A percentile compares a stretch with the other conserved stretches of the same genome.
These are phyloP conservation scores for Fonsecaea pugnacius DNA, from an alignment of 2,329 filamentous ascomycete genomes.

Conservation along the genomic window DNA sequence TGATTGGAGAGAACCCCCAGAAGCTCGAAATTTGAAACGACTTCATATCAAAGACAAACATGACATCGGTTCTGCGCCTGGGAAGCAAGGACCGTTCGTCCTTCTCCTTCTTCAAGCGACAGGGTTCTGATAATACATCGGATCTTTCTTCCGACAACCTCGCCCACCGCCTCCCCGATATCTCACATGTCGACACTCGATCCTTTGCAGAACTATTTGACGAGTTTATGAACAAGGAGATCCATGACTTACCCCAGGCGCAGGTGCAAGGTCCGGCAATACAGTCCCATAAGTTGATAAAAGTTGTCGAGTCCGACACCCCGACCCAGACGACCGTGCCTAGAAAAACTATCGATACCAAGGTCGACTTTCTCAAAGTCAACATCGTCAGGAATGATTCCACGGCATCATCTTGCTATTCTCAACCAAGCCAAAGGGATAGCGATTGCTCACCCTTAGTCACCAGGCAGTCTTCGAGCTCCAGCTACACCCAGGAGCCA, in stretches of 20 bases:
- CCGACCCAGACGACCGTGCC: background rate
- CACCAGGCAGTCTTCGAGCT: conserved; percentile 34
- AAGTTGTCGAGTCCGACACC: background rate
- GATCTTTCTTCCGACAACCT: conserved; percentile 19
- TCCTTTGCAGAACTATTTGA: conserved; percentile 34
- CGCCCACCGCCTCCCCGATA: conserved; percentile 27
- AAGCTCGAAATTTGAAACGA: conserved; percentile 16
- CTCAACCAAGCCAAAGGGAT: conserved; percentile 27
- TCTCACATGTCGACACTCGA: conserved; percentile 32
- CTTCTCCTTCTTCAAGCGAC: conserved; percentile 32
- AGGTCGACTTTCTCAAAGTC: conserved; percentile 18
- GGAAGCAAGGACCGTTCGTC: conserved; percentile 33
- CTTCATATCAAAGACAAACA: conserved; percentile 20
- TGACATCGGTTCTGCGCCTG: conserved; percentile 33
- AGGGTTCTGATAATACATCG: conserved; percentile 16
- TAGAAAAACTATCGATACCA: conserved; percentile 9
- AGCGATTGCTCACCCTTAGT: conserved; percentile 33
- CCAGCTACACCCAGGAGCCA: conserved; percentile 31
- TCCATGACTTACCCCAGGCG: conserved; percentile 8
- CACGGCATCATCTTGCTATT: conserved; percentile 33
- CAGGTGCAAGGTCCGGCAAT: background rate
- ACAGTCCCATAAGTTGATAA: conserved; percentile 1
- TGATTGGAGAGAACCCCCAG: conserved; percentile 21
- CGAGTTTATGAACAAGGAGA: conserved; percentile 25
- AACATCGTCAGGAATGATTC: conserved; percentile 33